Evolutionary conservation across 1,284 basidiomycete species (phyloP), one percentile per base, ranked within the genome.

Genomic region (Melampsora americana): DNA sequence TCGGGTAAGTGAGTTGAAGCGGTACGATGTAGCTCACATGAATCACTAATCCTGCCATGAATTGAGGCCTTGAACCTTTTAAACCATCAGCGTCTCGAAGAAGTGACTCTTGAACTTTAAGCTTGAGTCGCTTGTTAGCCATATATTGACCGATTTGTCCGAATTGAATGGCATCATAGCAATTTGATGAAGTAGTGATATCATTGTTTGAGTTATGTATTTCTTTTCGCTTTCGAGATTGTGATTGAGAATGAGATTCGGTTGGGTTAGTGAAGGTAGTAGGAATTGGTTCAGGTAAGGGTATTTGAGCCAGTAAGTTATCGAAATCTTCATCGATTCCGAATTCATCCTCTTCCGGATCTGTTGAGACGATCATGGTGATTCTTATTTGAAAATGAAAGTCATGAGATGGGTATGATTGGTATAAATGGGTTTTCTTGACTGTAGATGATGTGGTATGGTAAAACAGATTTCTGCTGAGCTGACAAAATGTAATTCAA

Each of bases 101-200:
- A 42, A 66, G 69, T 65, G 74, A 77, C 75, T 72, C 70, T 60
- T 78, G 78, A 2, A 79, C 77, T 61, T 70, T 78, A 61, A 95
- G 82, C 82, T 98, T 98, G 65, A 90, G 89, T 1, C 95, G 88
- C 84, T 97, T 98, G 79, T 93, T 86, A 14, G 86, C 84, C 90
- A 95, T 91, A 82, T 96, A 97, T 79, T 93, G 89, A 6, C 89
- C 90, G 79, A 90, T 91, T 16, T 89, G 89, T 20, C 92, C 93
- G 81, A 95, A 97, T 26, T 85, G 86, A 48, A 90, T 88, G 0
- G 90, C 87, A 0, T 89, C 90, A 82, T 95, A 96, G 35, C 35
- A 35, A 9, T 35, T 35, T 9, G 35, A 35, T 35, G 3, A 9
- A 35, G 35, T 35, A 3, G 35, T 4, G 35, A 9, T 9, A 35